Evolutionary conservation across 2,329 filamentous ascomycete species (phyloP).

Genomic region (Dactylellina cionopaga): DNA sequence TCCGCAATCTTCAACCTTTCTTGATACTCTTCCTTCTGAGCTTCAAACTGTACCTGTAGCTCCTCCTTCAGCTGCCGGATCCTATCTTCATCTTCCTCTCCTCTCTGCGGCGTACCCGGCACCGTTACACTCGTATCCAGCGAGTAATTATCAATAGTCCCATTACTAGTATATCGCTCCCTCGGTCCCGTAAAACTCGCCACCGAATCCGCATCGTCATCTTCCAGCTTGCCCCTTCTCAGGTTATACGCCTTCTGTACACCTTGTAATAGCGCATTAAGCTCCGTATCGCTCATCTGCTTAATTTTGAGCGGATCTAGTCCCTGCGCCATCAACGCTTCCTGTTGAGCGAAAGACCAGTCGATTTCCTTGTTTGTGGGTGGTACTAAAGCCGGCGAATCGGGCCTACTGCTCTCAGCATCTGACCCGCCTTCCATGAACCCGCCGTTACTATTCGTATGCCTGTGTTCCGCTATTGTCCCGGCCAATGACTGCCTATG

Average conservation of each 20-base stretch:
- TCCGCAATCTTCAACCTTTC: conserved; percentile 80
- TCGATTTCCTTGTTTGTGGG: conserved; percentile 82
- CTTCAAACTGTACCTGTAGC: conserved; percentile 83
- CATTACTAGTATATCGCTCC: conserved; percentile 95
- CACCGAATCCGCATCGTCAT: conserved; percentile 89
- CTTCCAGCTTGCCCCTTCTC: conserved; percentile 75
- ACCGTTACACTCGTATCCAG: conserved; percentile 93
- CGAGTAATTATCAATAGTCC: conserved; percentile 94
- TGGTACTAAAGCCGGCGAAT: conserved; percentile 77
- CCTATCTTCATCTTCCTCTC: conserved; percentile 77
- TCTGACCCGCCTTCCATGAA: conserved; percentile 68
- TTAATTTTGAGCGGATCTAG: conserved; percentile 90
- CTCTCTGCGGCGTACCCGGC: conserved; percentile 86
- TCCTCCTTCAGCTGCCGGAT: conserved; percentile 80
- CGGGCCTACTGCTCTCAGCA: conserved; percentile 77
- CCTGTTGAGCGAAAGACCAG: conserved; percentile 91
- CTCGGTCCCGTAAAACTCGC: conserved; percentile 81
- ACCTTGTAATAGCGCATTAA: conserved; percentile 92
- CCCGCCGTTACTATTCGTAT: conserved; percentile 70
- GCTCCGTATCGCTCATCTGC: conserved; percentile 88
- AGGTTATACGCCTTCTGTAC: conserved; percentile 83
- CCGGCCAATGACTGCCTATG: conserved; percentile 73
- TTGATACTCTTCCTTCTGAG: conserved; percentile 83
- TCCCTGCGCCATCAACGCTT: conserved; percentile 79
- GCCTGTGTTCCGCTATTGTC: conserved; percentile 61